phyloP scores from a whole-genome alignment of 2,329 filamentous ascomycete species.

The Calonectria pseudoturangicola region DNA sequence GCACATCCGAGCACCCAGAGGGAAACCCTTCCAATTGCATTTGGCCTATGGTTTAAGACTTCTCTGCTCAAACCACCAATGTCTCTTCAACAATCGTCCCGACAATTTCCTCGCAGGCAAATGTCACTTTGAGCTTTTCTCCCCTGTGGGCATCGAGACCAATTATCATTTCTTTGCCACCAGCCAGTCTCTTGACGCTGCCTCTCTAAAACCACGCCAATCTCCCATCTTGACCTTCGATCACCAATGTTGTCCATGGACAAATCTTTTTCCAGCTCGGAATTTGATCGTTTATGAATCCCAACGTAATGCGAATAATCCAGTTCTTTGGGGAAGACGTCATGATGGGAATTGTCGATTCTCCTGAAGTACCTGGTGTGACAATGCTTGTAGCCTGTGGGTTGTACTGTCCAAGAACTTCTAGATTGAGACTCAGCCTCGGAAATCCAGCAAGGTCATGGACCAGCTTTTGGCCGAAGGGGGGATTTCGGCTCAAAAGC shows the following conservation, averaged over 20 bases:
- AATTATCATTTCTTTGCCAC: slow-evolving; percentile 74
- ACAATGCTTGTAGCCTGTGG: neutral
- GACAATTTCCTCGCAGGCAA: slow-evolving; percentile 91
- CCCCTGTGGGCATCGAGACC: slow-evolving; percentile 70
- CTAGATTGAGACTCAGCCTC: slow-evolving; percentile 64
- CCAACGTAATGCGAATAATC: slow-evolving; percentile 79
- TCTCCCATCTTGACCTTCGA: slow-evolving; percentile 71
- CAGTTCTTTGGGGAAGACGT: slow-evolving; percentile 37
- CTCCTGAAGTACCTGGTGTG: neutral
- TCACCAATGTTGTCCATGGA: slow-evolving; percentile 84
- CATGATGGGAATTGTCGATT: too few species aligned
- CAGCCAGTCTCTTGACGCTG: slow-evolving; percentile 79
- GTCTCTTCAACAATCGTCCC: slow-evolving; percentile 68
- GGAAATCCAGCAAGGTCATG: slow-evolving; percentile 83
- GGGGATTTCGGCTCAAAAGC: slow-evolving; percentile 85
- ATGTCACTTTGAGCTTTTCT: slow-evolving; percentile 78
- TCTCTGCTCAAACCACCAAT: slow-evolving; percentile 43
- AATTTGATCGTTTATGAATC: slow-evolving; percentile 80
- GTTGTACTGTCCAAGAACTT: slow-evolving; percentile 54
- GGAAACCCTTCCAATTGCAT: slow-evolving; percentile 11
- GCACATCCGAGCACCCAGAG: neutral
- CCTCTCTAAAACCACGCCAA: slow-evolving; percentile 81
- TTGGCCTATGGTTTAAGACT: slow-evolving; percentile 6
- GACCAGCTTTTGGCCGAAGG: slow-evolving; percentile 84
- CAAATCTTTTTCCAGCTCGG: slow-evolving; percentile 78